These are phyloP conservation scores for Plectosphaerella sp. DNA, from an alignment of 2,329 filamentous ascomycete species.

Conservation along the genomic window DNA sequence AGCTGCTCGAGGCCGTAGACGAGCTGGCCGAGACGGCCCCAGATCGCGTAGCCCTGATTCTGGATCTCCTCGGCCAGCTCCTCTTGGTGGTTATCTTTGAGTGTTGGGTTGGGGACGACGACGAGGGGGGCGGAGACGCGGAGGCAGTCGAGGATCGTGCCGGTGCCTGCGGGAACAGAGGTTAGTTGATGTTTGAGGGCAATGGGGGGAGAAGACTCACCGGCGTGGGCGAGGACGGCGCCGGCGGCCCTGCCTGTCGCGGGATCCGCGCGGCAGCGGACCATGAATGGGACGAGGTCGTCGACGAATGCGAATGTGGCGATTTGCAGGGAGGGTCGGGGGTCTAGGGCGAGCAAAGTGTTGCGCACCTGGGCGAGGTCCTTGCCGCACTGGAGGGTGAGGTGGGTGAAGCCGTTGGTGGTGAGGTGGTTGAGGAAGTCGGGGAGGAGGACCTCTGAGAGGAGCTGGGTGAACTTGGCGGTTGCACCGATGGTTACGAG, in stretches of 20 bases:
- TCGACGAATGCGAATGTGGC: slow-evolving; percentile 64
- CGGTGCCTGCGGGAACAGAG: slow-evolving; percentile 61
- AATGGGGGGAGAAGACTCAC: slow-evolving; percentile 39
- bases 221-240: slow-evolving; percentile 83
- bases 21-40: slow-evolving; percentile 11
- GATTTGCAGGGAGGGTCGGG: slow-evolving; percentile 41
- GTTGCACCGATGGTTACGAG: slow-evolving; percentile 94
- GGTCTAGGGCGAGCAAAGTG: slow-evolving; percentile 17
- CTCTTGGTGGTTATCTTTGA: slow-evolving; percentile 87
- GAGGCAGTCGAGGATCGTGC: slow-evolving; percentile 81
- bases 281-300: slow-evolving; percentile 57
- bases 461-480: slow-evolving; percentile 71
- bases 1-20: slow-evolving; percentile 11
- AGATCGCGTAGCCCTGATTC: slow-evolving; percentile 69
- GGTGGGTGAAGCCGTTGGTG: slow-evolving; percentile 59
- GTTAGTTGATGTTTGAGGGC: neutral
- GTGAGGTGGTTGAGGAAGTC: slow-evolving; percentile 59
- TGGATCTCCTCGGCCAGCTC: slow-evolving; percentile 79
- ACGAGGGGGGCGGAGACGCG: slow-evolving; percentile 72
- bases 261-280: slow-evolving; percentile 42
- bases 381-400: slow-evolving; percentile 78
- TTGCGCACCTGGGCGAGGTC: slow-evolving; percentile 52
- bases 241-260: slow-evolving; percentile 48
- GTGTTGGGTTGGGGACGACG: slow-evolving; percentile 77
- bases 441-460: slow-evolving; percentile 59